Evolutionary conservation across 1,139 yeast genomes (phyloP).

Genomic region (Kurtzmaniella quercitrusa): DNA sequence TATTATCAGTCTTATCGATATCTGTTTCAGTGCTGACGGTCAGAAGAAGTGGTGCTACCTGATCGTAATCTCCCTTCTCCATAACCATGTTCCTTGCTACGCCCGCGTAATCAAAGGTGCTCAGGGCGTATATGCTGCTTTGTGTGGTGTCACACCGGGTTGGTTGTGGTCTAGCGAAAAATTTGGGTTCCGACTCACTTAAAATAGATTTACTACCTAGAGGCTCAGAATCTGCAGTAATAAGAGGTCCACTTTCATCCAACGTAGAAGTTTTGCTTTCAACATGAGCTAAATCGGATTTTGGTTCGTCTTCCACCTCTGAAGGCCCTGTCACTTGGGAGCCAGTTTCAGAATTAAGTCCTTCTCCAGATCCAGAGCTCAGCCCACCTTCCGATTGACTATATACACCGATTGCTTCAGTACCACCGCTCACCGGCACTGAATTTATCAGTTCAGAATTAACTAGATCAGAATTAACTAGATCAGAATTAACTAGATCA

Average conservation of each 20-base stretch:
- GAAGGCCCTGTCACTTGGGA: background rate
- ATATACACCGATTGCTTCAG: background rate
- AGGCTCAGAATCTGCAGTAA: background rate
- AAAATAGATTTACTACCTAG: background rate
- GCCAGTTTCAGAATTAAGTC: background rate
- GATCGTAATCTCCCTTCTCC: slow-evolving; percentile 22
- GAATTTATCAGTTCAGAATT: no score
- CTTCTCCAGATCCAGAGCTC: background rate
- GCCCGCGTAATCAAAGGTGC: slow-evolving; percentile 7
- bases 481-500: background rate
- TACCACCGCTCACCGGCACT: no score
- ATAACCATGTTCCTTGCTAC: slow-evolving; percentile 12
- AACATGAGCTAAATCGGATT: background rate
- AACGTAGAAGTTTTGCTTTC: background rate
- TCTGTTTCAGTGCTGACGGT: slow-evolving; percentile 19
- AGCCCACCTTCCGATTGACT: background rate
- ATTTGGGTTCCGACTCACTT: background rate
- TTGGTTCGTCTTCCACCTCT: background rate
- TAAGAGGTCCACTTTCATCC: background rate
- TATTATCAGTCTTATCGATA: slow-evolving; percentile 13
- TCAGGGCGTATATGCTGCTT: slow-evolving; percentile 7
- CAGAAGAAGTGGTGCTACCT: slow-evolving; percentile 28
- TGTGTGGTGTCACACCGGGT: slow-evolving; percentile 7
- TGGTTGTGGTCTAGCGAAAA: slow-evolving; percentile 6
- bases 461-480: background rate